Conservation (phyloP, 2,329 filamentous ascomycete species). For the Amauroascus niger region DNA sequence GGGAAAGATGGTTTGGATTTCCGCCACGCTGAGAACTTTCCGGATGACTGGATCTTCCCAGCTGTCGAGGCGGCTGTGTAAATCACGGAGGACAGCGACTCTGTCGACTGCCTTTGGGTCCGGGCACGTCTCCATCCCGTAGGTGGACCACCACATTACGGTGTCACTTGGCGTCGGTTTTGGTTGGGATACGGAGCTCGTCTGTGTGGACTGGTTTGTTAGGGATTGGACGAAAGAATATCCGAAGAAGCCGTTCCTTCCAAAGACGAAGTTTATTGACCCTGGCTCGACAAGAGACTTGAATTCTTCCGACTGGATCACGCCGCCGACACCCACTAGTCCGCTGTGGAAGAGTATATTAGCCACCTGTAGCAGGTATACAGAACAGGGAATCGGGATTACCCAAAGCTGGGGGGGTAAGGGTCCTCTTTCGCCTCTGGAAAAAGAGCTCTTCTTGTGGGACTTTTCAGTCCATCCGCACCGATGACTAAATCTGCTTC, state of each 20-base stretch:
- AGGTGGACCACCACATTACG: conserved; percentile 42
- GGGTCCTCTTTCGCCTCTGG: conserved; percentile 24
- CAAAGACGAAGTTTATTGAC: conserved; percentile 38
- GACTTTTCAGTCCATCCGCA: conserved; percentile 36
- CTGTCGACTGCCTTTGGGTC: conserved; percentile 27
- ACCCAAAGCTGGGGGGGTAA: conserved; percentile 37
- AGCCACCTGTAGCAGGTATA: not conserved
- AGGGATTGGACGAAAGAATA: conserved; percentile 31
- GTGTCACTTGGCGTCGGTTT: conserved; percentile 7
- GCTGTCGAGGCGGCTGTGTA: conserved; percentile 34
- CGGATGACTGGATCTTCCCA: conserved; percentile 42
- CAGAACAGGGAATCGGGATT: conserved; percentile 18
- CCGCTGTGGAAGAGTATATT: conserved; percentile 23
- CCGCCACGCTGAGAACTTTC: conserved; percentile 31
- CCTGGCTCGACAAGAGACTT: conserved; percentile 27
- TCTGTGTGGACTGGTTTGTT: conserved; percentile 21
- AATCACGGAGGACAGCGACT: conserved; percentile 26
- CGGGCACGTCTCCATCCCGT: conserved; percentile 27
- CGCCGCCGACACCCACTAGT: conserved; percentile 40
- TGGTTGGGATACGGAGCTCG: not conserved
- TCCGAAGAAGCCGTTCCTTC: conserved; percentile 44
- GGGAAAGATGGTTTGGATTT: conserved; percentile 40
- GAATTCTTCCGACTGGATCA: conserved; percentile 28
- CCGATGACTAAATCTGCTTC: conserved; percentile 38
- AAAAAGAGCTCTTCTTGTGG: conserved; percentile 31